Evolutionary conservation across 1,139 yeast genomes (phyloP).

Genomic region (Fermentozyma sake): DNA sequence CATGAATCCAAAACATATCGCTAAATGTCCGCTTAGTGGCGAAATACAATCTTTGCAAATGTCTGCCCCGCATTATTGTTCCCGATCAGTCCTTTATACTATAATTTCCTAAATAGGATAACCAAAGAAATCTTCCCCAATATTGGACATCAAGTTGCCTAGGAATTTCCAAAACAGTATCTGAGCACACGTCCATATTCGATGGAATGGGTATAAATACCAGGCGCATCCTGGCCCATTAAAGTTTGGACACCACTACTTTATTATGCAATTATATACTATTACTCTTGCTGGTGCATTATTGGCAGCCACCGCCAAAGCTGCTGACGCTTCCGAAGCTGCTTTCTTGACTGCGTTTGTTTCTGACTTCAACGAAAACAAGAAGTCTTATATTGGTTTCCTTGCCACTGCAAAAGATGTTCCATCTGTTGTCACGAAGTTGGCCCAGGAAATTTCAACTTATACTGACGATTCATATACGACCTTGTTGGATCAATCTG

Average conservation of each 20-base stretch:
- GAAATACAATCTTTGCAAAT: too few relatives aligned
- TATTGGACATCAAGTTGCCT: too few relatives aligned
- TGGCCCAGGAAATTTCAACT: conserved; percentile 35
- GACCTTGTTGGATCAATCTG: conserved; percentile 28
- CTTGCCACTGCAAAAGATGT: conserved; percentile 30
- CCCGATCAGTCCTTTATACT: too few relatives aligned
- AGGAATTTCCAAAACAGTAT: too few relatives aligned
- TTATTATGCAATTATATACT: conserved; percentile 16
- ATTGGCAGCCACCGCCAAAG: conserved; percentile 16
- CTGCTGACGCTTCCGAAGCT: conserved; percentile 26
- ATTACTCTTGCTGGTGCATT: conserved; percentile 9
- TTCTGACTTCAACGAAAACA: conserved; percentile 26
- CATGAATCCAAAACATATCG: too few relatives aligned
- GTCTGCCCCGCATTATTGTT: too few relatives aligned
- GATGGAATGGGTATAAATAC: too few relatives aligned
- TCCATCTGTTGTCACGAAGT: conserved; percentile 31
- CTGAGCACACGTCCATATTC: too few relatives aligned
- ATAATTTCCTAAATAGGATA: too few relatives aligned
- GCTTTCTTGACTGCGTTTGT: conserved; percentile 39
- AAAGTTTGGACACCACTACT: not conserved
- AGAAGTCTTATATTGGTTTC: conserved; percentile 22
- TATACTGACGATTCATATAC: conserved; percentile 40
- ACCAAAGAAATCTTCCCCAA: too few relatives aligned
- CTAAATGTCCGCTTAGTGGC: too few relatives aligned
- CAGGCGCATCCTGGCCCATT: too few relatives aligned